Conservation (phyloP, 192 early-diverging fungal genomes). For the Podochytrium sp. region DNA sequence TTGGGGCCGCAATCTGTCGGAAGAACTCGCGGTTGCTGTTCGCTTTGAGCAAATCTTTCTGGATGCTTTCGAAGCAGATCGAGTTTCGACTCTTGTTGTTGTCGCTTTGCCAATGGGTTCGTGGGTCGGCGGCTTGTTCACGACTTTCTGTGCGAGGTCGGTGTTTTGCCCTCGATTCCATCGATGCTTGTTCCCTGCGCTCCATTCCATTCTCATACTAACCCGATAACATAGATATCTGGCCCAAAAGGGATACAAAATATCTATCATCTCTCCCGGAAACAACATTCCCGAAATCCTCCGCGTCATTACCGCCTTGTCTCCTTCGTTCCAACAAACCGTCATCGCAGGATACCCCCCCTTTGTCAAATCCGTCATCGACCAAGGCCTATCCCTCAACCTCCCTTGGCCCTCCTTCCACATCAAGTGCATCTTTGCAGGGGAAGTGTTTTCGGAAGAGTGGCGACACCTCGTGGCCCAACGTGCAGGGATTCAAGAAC, state of each 20-base stretch:
- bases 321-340: conserved; percentile 21
- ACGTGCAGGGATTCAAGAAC: conserved; percentile 11
- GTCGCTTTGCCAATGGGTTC: conserved; percentile 27
- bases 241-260: conserved; percentile 23
- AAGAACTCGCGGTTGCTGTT: conserved; percentile 20
- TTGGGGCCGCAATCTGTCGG: conserved; percentile 6
- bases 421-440: conserved; percentile 37
- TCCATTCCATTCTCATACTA: neutral
- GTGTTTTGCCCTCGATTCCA: neutral
- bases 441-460: conserved; percentile 43
- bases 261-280: conserved; percentile 23
- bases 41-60: conserved; percentile 31
- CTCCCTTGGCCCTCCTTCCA: conserved; percentile 6
- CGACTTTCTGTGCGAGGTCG: conserved; percentile 1
- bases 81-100: conserved; percentile 9
- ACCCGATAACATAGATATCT: conserved; percentile 1
- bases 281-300: conserved; percentile 32
- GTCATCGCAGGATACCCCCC: conserved; percentile 23
- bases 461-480: conserved; percentile 28
- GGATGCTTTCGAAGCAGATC: conserved; percentile 23
- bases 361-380: conserved; percentile 24
- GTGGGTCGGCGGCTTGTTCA: conserved; percentile 39
- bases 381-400: neutral
- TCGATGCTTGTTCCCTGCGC: neutral
- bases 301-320: conserved; percentile 12